These are phyloP conservation scores for Corymbia maculata DNA, from an alignment of 345 rosid genomes.

Conservation along the genomic window DNA sequence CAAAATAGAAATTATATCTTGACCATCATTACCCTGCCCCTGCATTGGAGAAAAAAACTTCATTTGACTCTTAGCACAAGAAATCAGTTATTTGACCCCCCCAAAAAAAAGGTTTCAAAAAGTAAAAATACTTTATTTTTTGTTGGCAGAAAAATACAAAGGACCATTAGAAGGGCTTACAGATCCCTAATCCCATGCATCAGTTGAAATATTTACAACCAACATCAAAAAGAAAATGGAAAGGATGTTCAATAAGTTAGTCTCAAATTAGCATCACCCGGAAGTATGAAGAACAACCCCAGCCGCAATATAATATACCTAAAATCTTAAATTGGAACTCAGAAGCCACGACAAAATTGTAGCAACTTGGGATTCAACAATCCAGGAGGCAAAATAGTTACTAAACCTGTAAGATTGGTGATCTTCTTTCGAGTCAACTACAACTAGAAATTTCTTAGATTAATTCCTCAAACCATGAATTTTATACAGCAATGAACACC, in stretches of 20 bases:
- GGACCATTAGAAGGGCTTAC: neutral
- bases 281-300: neutral
- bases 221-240: neutral
- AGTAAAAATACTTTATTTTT: neutral
- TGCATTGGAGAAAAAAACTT: neutral
- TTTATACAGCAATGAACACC: neutral
- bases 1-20: slow-evolving; percentile 56
- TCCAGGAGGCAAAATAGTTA: neutral
- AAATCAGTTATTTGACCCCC: neutral
- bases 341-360: neutral
- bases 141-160: neutral
- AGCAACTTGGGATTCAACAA: neutral
- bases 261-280: neutral
- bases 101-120: neutral
- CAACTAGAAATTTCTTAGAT: neutral
- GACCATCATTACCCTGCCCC: slow-evolving; percentile 56
- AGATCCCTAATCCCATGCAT: neutral
- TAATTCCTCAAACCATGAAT: neutral
- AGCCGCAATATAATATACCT: neutral
- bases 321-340: neutral
- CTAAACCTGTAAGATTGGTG: neutral
- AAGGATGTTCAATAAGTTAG: neutral
- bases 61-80: neutral
- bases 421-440: neutral
- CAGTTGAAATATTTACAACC: neutral